Percentiles rank a stretch among this genome's conserved stretches.
Conservation (phyloP, 2,329 filamentous ascomycete genomes). For the Tolypocladium inflatum region DNA sequence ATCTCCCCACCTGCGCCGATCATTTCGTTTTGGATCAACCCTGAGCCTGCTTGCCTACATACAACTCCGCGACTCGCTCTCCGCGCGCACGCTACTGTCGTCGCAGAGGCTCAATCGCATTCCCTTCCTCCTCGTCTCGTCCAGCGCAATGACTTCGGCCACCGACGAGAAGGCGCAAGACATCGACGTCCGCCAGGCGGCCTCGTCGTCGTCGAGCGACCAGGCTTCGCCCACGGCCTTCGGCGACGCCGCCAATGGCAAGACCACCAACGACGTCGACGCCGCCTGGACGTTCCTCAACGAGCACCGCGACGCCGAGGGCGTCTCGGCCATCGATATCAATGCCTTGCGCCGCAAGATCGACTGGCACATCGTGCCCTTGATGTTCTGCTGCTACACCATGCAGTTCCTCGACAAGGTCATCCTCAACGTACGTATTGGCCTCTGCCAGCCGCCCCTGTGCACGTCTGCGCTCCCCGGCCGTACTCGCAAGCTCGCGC, state of each 20-base stretch:
- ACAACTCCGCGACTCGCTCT: background rate
- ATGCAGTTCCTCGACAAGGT: slow-evolving; percentile 58
- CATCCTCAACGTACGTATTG: slow-evolving; percentile 43
- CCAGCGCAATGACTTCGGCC: slow-evolving; percentile 12
- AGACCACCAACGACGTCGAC: slow-evolving; percentile 28
- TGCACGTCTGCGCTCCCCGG: background rate
- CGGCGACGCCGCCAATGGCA: background rate
- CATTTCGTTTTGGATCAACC: background rate
- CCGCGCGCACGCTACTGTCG: background rate
- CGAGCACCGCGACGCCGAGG: slow-evolving; percentile 27
- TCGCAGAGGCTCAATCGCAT: background rate
- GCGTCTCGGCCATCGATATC: slow-evolving; percentile 28
- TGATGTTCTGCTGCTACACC: slow-evolving; percentile 54
- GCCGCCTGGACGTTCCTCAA: slow-evolving; percentile 36
- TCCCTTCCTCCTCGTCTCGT: background rate
- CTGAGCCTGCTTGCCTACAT: no score
- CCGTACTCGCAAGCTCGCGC: background rate
- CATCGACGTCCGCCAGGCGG: slow-evolving; percentile 8
- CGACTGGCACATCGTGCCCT: slow-evolving; percentile 48
- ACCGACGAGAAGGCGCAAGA: slow-evolving; percentile 13
- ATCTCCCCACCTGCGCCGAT: background rate
- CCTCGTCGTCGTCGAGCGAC: slow-evolving; percentile 11
- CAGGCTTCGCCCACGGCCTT: background rate
- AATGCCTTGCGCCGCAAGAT: slow-evolving; percentile 42
- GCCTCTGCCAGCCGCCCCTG: background rate